A percentile compares a stretch with the other conserved stretches of the same genome.
These are phyloP conservation scores for Backusella morwellensis DNA, from an alignment of 192 early-diverging fungal species.

Conservation along the genomic window DNA sequence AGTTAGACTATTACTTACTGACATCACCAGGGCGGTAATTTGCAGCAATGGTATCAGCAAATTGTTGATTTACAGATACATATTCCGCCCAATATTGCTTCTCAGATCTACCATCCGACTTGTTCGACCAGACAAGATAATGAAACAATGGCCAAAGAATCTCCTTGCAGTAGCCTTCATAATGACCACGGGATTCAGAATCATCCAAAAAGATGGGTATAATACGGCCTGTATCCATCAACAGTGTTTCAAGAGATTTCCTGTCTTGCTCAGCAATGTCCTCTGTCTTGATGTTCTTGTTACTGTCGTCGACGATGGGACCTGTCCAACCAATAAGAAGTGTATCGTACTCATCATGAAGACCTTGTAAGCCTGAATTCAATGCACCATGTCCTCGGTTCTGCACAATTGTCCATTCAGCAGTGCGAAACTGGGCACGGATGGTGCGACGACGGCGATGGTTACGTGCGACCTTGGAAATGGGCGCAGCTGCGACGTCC, in stretches of 20 bases:
- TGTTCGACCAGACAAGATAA: slow-evolving; percentile 84
- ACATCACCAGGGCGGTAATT: slow-evolving; percentile 78
- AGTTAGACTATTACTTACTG: slow-evolving; percentile 43
- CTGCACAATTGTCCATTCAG: slow-evolving; percentile 31
- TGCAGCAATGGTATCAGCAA: slow-evolving; percentile 70
- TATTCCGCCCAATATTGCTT: slow-evolving; percentile 78
- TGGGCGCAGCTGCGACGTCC: background rate
- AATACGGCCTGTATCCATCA: slow-evolving; percentile 57
- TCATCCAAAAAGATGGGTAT: slow-evolving; percentile 80
- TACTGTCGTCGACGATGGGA: slow-evolving; percentile 49
- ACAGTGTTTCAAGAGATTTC: slow-evolving; percentile 49
- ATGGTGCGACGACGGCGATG: slow-evolving; percentile 9
- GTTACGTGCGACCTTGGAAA: slow-evolving; percentile 18
- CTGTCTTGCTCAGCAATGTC: slow-evolving; percentile 58
- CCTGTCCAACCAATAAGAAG: slow-evolving; percentile 79
- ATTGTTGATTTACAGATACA: slow-evolving; percentile 74
- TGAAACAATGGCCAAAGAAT: slow-evolving; percentile 96
- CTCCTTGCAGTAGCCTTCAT: slow-evolving; percentile 97
- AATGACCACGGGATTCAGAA: slow-evolving; percentile 75
- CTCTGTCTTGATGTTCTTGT: slow-evolving; percentile 45
- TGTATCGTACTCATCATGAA: slow-evolving; percentile 57
- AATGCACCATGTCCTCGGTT: slow-evolving; percentile 86
- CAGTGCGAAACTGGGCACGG: slow-evolving; percentile 9
- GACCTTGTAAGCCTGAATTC: slow-evolving; percentile 79
- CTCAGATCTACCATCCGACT: slow-evolving; percentile 67